Evolutionary conservation across 345 rosid species (phyloP).

Genomic region (Euclidium syriacum): DNA sequence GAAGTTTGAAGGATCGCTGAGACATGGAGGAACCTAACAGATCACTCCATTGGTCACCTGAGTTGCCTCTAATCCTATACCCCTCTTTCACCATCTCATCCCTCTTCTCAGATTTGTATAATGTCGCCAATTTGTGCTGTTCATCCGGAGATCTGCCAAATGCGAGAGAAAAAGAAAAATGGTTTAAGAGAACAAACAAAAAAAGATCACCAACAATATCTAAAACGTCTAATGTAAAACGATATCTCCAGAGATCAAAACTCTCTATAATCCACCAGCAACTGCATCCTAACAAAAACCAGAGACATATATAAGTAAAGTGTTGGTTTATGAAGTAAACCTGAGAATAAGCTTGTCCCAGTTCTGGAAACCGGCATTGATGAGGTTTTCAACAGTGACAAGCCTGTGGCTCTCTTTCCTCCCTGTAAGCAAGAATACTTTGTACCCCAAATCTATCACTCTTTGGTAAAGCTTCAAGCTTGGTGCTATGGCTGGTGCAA

Average conservation of each 20-base stretch:
- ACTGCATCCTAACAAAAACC: background rate
- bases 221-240: background rate
- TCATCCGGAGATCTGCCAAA: conserved; percentile 50
- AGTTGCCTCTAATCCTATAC: conserved; percentile 71
- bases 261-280: background rate
- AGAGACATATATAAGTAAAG: too few relatives aligned
- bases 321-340: conserved; percentile 36
- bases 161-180: background rate
- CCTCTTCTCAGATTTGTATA: conserved; percentile 65
- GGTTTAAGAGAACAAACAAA: background rate
- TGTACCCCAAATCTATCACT: conserved; percentile 59
- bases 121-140: conserved; percentile 48
- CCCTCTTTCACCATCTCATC: conserved; percentile 67
- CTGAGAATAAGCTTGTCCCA: conserved; percentile 95
- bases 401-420: conserved; percentile 59
- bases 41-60: conserved; percentile 98
- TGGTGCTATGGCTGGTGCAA: conserved; percentile 61
- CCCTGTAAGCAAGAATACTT: conserved; percentile 80
- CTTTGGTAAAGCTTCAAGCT: conserved; percentile 74
- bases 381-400: conserved; percentile 62
- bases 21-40: conserved; percentile 60
- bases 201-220: too few relatives aligned
- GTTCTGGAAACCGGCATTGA: conserved; percentile 54
- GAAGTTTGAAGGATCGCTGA: conserved; percentile 73
- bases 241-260: background rate